These are phyloP conservation scores for Pugionium cornutum DNA, from an alignment of 345 rosid species.

Conservation along the genomic window DNA sequence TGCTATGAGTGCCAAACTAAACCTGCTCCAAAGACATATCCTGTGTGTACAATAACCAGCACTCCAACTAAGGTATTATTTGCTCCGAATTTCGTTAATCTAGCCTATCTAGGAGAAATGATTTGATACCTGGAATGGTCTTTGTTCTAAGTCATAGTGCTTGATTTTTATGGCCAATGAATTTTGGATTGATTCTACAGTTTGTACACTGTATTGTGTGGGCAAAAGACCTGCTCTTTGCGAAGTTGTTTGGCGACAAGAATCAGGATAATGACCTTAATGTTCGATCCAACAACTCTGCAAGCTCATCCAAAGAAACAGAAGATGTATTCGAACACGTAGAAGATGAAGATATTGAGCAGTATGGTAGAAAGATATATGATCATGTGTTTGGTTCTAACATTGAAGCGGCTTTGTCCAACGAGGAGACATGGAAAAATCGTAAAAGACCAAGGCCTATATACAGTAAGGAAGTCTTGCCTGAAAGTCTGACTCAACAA, in stretches of 20 bases:
- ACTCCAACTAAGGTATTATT: conserved; percentile 91
- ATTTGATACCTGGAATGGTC: not conserved
- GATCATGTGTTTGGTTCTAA: conserved; percentile 98
- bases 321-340: conserved; percentile 76
- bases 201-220: conserved; percentile 98
- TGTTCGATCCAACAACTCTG: conserved; percentile 71
- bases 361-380: conserved; percentile 88
- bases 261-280: conserved; percentile 95
- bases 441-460: conserved; percentile 78
- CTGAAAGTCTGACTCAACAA: conserved; percentile 50
- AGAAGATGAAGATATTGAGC: conserved; percentile 71
- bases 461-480: conserved; percentile 65
- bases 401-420: conserved; percentile 86
- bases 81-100: not conserved
- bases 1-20: conserved; percentile 97
- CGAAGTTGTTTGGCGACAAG: conserved; percentile 94
- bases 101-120: not conserved
- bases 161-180: conserved; percentile 11
- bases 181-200: conserved; percentile 50
- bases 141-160: conserved; percentile 6
- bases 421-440: conserved; percentile 95
- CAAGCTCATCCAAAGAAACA: conserved; percentile 62
- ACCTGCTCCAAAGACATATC: conserved; percentile 95
- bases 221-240: conserved; percentile 98
- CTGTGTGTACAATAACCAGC: conserved; percentile 98